Evolutionary conservation across 345 rosid genomes (phyloP), one percentile per base, ranked within the genome.

Genomic region (Eucalyptus paniculata): DNA sequence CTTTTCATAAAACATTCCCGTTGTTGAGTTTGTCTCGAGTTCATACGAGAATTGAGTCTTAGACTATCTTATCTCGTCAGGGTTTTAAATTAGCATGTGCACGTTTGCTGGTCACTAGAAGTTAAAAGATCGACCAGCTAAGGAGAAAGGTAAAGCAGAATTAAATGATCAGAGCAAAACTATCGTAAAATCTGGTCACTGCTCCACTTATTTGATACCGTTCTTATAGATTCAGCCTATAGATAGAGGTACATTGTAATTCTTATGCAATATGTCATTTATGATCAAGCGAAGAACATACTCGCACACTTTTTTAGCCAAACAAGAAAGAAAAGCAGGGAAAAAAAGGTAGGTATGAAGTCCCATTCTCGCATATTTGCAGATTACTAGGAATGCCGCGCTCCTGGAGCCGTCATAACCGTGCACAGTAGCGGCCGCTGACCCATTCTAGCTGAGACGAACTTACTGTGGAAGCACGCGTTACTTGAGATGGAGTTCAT

Each of bases 401-500:
- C 19, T 50, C 53, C 53, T 16, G 40, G 21, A 65, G 77, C 1
- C 19, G 77, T 65, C 21, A 65, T 7, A 65, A n/a, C 40, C 77
- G 1, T 65, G 40, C 11, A n/a, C 40, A n/a, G 77, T 2, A 4
- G 3, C 3, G 2, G 77, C 40, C 9, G 1, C 3, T 1, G 87
- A 86, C n/a, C 90, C 89, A 49, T 88, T 86, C 56, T 92, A 51
- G 24, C 45, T 2, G 89, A 93, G 87, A 42, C 3, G 21, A 50
- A 94, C 94, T 89, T 94, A 91, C 87, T 94, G 96, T 58, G 96
- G 97, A 72, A 93, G 93, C 34, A 96, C 95, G 89, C 92, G 91
- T 89, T 94, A 93, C 54, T 92, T 91, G 26, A 95, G 92, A 50
- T 90, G 91, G 37, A 96, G 93, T 50, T 91, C 95, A 90, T 94